phyloP scores from a whole-genome alignment of 1,139 yeast species.

The Kodamaea arcana region DNA sequence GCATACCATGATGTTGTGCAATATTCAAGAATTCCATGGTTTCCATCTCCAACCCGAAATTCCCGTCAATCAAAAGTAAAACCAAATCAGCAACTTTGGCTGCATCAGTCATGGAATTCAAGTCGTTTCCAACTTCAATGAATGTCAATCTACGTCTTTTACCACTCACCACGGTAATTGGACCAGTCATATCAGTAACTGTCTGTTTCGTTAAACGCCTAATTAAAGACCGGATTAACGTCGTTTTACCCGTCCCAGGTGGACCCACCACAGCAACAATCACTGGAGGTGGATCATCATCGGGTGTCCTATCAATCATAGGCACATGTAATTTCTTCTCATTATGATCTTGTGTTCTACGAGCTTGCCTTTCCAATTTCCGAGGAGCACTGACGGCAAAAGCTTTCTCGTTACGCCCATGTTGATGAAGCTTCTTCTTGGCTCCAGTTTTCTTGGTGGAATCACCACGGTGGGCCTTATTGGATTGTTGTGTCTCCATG shows the following conservation, averaged over 20 bases:
- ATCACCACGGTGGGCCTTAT: conserved; percentile 58
- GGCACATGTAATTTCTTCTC: conserved; percentile 93
- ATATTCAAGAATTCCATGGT: conserved; percentile 97
- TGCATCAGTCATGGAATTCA: conserved; percentile 93
- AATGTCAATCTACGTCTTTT: conserved; percentile 90
- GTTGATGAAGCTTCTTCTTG: conserved; percentile 83
- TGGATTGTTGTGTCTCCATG: conserved; percentile 41
- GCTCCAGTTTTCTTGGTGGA: conserved; percentile 56
- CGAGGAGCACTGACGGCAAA: conserved; percentile 93
- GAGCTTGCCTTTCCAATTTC: conserved; percentile 79
- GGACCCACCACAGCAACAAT: conserved; percentile 98
- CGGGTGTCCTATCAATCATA: conserved; percentile 96
- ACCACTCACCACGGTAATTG: conserved; percentile 96
- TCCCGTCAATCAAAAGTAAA: conserved; percentile 86
- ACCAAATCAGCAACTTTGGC: conserved; percentile 96
- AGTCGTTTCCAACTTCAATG: conserved; percentile 87
- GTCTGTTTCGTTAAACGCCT: conserved; percentile 88
- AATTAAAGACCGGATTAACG: conserved; percentile 84
- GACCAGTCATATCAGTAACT: conserved; percentile 84
- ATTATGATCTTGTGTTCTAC: conserved; percentile 78
- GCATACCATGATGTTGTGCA: conserved; percentile 98
- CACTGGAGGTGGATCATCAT: conserved; percentile 95
- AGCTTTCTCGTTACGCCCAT: conserved; percentile 92
- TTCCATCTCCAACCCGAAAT: conserved; percentile 98
- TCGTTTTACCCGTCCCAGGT: conserved; percentile 97